phyloP scores from a whole-genome alignment of 768 basidiomycete genomes.

The Leccinellum rugosiceps region DNA sequence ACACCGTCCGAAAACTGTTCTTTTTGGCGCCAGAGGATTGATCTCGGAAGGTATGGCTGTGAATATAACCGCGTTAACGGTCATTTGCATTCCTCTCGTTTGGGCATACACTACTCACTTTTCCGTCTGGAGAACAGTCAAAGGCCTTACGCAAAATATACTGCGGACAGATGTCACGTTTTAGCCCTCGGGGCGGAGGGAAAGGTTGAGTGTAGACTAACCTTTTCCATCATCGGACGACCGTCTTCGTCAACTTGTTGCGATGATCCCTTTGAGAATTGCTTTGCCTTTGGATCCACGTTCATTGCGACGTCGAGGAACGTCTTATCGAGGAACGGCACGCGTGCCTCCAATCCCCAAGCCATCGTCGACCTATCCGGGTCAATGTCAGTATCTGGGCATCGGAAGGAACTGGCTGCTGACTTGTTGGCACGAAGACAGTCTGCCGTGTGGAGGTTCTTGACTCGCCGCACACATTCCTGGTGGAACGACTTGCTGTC shows the following conservation, averaged over 20 bases:
- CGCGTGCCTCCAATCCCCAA: conserved; percentile 98
- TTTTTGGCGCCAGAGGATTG: conserved; percentile 98
- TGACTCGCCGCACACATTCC: conserved; percentile 91
- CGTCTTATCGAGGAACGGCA: conserved; percentile 96
- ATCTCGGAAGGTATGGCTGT: conserved; percentile 88
- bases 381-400: conserved; percentile 2
- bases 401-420: conserved; percentile 16
- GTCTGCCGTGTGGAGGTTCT: conserved; percentile 96
- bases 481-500: conserved; percentile 87
- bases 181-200: conserved; percentile 8
- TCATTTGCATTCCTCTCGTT: neutral
- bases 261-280: conserved; percentile 73
- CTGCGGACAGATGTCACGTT: conserved; percentile 36
- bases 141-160: conserved; percentile 97
- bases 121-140: conserved; percentile 78
- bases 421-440: conserved; percentile 98
- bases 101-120: conserved; percentile 37
- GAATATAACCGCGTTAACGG: neutral
- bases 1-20: conserved; percentile 99
- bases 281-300: conserved; percentile 82
- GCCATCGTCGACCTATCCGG: conserved; percentile 89
- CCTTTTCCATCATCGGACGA: conserved; percentile 94
- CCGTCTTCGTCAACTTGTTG: conserved; percentile 84
- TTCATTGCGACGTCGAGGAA: conserved; percentile 96
- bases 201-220: conserved; percentile 24